These are phyloP conservation scores for Rhodomyrtus tomentosa DNA, from an alignment of 345 rosid species.

Conservation along the genomic window DNA sequence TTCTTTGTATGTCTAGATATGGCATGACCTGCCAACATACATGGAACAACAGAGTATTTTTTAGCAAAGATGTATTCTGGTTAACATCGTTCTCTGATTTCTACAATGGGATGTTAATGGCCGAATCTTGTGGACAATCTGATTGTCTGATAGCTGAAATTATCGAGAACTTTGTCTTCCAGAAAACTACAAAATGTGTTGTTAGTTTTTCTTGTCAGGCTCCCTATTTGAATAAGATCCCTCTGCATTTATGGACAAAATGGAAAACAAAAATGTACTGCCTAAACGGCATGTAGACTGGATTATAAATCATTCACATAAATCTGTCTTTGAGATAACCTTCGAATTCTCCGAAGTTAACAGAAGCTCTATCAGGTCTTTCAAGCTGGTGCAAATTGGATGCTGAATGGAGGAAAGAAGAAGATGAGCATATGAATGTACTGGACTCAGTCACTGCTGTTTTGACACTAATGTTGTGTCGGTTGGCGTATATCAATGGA, in stretches of 20 bases:
- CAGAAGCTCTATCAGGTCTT: neutral
- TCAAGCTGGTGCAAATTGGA: neutral
- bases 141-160: neutral
- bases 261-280: neutral
- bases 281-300: neutral
- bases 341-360: neutral
- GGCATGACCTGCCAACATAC: neutral
- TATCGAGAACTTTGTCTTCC: neutral
- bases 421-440: neutral
- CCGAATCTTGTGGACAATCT: neutral
- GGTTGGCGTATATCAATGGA: neutral
- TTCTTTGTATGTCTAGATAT: neutral
- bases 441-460: neutral
- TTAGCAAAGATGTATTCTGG: neutral
- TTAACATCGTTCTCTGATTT: neutral
- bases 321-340: neutral
- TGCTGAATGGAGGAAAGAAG: neutral
- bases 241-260: neutral
- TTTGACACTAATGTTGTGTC: neutral
- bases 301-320: neutral
- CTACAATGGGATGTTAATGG: neutral
- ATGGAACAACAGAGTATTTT: neutral
- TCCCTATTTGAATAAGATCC: neutral
- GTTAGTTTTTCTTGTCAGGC: neutral
- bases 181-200: neutral